phyloP scores from a whole-genome alignment of 768 basidiomycete genomes.

The Trametes villosa region DNA sequence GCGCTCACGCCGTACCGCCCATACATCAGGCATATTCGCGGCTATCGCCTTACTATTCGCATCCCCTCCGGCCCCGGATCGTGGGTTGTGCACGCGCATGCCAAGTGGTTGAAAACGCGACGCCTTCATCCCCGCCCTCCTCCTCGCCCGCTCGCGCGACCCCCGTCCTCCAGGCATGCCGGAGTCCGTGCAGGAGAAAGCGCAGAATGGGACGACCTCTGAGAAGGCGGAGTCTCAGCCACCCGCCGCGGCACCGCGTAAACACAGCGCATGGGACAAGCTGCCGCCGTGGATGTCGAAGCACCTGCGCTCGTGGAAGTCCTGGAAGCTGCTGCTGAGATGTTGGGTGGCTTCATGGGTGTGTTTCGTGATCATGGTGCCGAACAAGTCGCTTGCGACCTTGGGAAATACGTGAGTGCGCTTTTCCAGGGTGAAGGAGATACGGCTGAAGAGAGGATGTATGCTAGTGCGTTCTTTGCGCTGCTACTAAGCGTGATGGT shows the following conservation, averaged over 20 bases:
- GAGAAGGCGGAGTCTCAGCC: neutral
- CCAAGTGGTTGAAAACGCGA: neutral
- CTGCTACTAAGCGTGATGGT: constrained; percentile 47
- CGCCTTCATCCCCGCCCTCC: neutral
- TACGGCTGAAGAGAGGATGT: neutral
- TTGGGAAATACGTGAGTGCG: constrained; percentile 48
- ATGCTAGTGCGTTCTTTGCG: constrained; percentile 49
- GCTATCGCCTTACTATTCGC: too few relatives aligned
- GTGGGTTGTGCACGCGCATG: too few relatives aligned
- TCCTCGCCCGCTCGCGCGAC: too few relatives aligned
- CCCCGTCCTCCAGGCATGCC: neutral
- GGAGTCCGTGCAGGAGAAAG: constrained; percentile 6
- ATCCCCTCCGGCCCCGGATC: too few relatives aligned
- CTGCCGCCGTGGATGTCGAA: constrained; percentile 45
- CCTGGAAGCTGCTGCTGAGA: constrained; percentile 44
- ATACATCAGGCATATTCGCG: too few relatives aligned
- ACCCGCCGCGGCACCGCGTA: neutral
- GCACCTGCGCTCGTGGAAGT: constrained; percentile 41
- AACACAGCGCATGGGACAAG: constrained; percentile 19
- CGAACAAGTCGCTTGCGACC: constrained; percentile 40
- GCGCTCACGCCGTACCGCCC: too few relatives aligned
- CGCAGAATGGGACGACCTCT: neutral
- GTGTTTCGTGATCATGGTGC: constrained; percentile 44
- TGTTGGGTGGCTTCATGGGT: constrained; percentile 48
- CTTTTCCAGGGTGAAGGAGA: neutral